phyloP scores from a whole-genome alignment of 805 yeast genomes.

The Saccharomycopsis microspora region DNA sequence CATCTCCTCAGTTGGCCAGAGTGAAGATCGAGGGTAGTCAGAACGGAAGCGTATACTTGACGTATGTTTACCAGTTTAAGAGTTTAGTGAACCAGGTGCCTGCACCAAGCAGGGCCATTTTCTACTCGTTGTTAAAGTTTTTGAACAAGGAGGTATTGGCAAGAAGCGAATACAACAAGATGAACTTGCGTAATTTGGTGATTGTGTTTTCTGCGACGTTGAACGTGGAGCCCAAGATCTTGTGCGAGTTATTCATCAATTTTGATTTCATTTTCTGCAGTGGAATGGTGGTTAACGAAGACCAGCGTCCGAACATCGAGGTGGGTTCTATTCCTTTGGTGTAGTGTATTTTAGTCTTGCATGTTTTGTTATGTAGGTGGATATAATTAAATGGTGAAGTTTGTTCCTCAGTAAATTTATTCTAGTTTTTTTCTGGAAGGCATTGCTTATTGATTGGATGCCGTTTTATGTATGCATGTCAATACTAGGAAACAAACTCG shows the following conservation, averaged over 20 bases:
- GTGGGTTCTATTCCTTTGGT: slow-evolving; percentile 35
- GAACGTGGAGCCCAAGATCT: slow-evolving; percentile 50
- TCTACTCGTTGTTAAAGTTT: slow-evolving; percentile 57
- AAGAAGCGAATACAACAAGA: slow-evolving; percentile 56
- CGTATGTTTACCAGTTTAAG: slow-evolving; percentile 12
- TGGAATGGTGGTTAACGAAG: slow-evolving; percentile 29
- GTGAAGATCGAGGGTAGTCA: slow-evolving; percentile 4
- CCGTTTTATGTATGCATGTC: too few relatives aligned
- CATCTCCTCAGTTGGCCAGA: slow-evolving; percentile 19
- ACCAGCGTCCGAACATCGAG: slow-evolving; percentile 37
- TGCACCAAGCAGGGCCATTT: slow-evolving; percentile 41
- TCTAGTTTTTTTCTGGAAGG: too few relatives aligned
- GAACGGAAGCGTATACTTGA: slow-evolving; percentile 4
- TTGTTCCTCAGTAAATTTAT: too few relatives aligned
- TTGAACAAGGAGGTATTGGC: slow-evolving; percentile 47
- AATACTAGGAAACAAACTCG: too few relatives aligned
- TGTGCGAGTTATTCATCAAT: slow-evolving; percentile 50
- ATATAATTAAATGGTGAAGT: too few relatives aligned
- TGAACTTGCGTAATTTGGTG: slow-evolving; percentile 71
- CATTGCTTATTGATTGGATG: too few relatives aligned
- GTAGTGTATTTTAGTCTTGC: too few relatives aligned
- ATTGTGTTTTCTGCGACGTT: slow-evolving; percentile 79
- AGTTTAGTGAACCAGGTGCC: slow-evolving; percentile 29
- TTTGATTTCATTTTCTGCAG: slow-evolving; percentile 50
- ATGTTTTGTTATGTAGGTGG: too few relatives aligned